A percentile compares a stretch with the other conserved stretches of the same genome.
Conservation (phyloP, 352 stramenopile species). For the Pilasporangium apinafurcum region DNA sequence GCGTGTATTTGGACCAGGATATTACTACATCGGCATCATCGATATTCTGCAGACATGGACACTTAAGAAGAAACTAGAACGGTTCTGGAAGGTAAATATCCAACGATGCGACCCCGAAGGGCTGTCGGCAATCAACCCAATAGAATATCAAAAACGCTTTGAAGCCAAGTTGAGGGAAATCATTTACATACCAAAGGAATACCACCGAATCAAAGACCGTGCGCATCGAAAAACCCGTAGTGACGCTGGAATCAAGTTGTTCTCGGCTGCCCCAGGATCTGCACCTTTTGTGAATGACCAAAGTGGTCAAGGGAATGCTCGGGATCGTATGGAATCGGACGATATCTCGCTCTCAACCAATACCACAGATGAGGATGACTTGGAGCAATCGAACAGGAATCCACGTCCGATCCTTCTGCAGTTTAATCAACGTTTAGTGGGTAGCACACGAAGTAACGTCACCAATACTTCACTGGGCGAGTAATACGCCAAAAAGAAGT, state of each 20-base stretch:
- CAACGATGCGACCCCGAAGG: conserved; percentile 62
- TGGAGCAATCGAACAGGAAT: conserved; percentile 49
- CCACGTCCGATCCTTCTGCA: conserved; percentile 46
- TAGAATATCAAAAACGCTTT: conserved; percentile 75
- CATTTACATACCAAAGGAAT: conserved; percentile 68
- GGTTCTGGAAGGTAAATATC: conserved; percentile 78
- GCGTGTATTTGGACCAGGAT: conserved; percentile 72
- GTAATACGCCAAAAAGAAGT: too few species aligned
- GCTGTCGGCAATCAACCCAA: conserved; percentile 78
- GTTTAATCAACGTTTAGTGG: conserved; percentile 24
- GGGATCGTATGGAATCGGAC: conserved; percentile 28
- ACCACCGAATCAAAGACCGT: neutral
- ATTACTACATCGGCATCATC: conserved; percentile 89
- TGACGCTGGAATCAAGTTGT: too few species aligned
- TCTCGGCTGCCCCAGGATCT: too few species aligned
- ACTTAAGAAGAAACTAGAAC: conserved; percentile 72
- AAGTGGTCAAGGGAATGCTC: too few species aligned
- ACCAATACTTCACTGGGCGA: conserved; percentile 8
- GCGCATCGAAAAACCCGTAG: too few species aligned
- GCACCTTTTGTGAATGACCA: too few species aligned
- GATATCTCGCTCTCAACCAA: conserved; percentile 15
- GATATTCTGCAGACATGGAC: conserved; percentile 90
- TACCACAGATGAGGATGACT: conserved; percentile 7
- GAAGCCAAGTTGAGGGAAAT: conserved; percentile 76
- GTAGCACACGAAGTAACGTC: conserved; percentile 11